Percentiles rank a stretch among this genome's conserved stretches.
phyloP scores from a whole-genome alignment of 371 early-diverging fungal species.

The Mucor plumbeus region DNA sequence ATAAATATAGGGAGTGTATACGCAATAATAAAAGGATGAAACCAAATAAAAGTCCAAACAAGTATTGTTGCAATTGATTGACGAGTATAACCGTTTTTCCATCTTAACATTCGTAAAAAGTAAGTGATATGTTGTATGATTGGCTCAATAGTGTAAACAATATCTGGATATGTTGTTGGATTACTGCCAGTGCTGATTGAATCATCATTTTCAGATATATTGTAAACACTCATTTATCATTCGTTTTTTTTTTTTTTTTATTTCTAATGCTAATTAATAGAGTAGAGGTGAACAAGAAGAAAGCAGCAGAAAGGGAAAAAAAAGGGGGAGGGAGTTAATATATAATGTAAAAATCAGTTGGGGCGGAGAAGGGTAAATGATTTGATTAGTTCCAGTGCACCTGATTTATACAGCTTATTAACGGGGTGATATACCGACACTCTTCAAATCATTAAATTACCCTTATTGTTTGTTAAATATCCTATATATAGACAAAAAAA shows the following conservation, averaged over 20 bases:
- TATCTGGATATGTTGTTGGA: constrained; percentile 7
- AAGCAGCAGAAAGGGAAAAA: neutral
- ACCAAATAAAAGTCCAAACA: constrained; percentile 23
- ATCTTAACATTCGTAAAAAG: constrained; percentile 10
- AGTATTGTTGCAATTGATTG: constrained; percentile 10
- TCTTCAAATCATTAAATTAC: neutral
- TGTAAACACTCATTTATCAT: constrained; percentile 16
- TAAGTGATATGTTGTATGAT: constrained; percentile 10
- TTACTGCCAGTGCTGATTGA: neutral
- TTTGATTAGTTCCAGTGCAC: constrained; percentile 8
- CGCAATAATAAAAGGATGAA: constrained; percentile 11
- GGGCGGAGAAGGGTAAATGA: constrained; percentile 13
- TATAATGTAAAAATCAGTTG: neutral
- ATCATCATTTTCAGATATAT: neutral
- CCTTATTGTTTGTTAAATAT: neutral
- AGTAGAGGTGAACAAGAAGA: constrained; percentile 3
- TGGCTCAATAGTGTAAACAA: constrained; percentile 17
- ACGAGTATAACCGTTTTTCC: constrained; percentile 17
- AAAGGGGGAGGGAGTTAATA: neutral
- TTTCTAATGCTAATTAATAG: constrained; percentile 1
- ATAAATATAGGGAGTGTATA: constrained; percentile 17
- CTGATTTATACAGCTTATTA: neutral
- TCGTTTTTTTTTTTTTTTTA: neutral
- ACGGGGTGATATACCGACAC: constrained; percentile 10
- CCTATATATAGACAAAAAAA: neutral